These are phyloP conservation scores for Pilasporangium apinafurcum DNA, from an alignment of 352 stramenopile genomes.

Conservation along the genomic window DNA sequence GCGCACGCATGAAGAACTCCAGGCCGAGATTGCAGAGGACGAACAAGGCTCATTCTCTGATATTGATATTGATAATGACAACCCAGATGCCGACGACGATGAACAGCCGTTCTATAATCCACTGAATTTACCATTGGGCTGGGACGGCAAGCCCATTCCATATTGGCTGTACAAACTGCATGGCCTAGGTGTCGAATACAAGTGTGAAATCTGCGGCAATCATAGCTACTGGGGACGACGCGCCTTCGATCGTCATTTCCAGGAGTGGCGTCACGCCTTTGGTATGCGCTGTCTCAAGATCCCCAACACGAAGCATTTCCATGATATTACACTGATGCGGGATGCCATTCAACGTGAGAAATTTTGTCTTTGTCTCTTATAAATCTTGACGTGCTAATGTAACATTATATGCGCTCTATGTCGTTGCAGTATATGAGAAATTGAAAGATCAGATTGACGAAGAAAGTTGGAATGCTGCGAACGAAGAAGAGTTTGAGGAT, in stretches of 20 bases:
- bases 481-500: slow-evolving; percentile 99
- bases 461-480: slow-evolving; percentile 91
- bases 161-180: slow-evolving; percentile 99
- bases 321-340: slow-evolving; percentile 98
- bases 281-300: slow-evolving; percentile 99
- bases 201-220: slow-evolving; percentile 99
- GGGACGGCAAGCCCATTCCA: slow-evolving; percentile 99
- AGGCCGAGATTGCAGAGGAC: slow-evolving; percentile 81
- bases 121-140: slow-evolving; percentile 97
- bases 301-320: slow-evolving; percentile 99
- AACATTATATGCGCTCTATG: background rate
- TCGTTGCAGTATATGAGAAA: slow-evolving; percentile 90
- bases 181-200: slow-evolving; percentile 97
- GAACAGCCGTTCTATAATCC: slow-evolving; percentile 99
- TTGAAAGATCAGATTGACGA: slow-evolving; percentile 92
- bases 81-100: slow-evolving; percentile 85
- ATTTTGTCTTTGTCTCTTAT: slow-evolving; percentile 12
- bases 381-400: background rate
- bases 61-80: slow-evolving; percentile 66
- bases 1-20: slow-evolving; percentile 81
- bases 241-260: slow-evolving; percentile 97
- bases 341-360: slow-evolving; percentile 89
- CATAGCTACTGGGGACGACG: slow-evolving; percentile 96
- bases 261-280: slow-evolving; percentile 96
- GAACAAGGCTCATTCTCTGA: slow-evolving; percentile 82